phyloP scores from a whole-genome alignment of 2,329 filamentous ascomycete species.

The Phialocephala subalpina region DNA sequence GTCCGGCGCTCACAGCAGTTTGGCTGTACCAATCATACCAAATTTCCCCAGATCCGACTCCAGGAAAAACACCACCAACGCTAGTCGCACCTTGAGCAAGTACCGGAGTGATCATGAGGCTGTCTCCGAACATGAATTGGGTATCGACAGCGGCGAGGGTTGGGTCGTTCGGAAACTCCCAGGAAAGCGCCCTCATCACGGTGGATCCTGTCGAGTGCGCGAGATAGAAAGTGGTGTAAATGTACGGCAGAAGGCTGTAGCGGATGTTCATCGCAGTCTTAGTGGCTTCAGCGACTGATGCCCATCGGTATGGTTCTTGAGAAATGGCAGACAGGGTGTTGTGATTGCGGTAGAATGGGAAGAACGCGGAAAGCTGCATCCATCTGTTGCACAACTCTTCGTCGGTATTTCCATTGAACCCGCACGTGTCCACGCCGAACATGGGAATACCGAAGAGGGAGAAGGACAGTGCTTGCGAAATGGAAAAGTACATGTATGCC shows the following conservation, averaged over 20 bases:
- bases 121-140: slow-evolving; percentile 76
- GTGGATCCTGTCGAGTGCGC: slow-evolving; percentile 72
- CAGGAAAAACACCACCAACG: slow-evolving; percentile 75
- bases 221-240: slow-evolving; percentile 76
- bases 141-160: slow-evolving; percentile 70
- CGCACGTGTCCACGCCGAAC: slow-evolving; percentile 76
- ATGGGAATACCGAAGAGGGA: slow-evolving; percentile 79
- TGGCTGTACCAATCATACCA: slow-evolving; percentile 88
- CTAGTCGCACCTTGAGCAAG: slow-evolving; percentile 67
- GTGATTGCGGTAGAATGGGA: slow-evolving; percentile 82
- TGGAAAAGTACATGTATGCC: slow-evolving; percentile 78
- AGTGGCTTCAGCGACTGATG: slow-evolving; percentile 69
- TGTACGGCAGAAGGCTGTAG: slow-evolving; percentile 75
- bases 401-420: slow-evolving; percentile 72
- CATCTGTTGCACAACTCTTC: slow-evolving; percentile 77
- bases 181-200: slow-evolving; percentile 76
- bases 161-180: slow-evolving; percentile 79
- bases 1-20: slow-evolving; percentile 56
- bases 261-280: slow-evolving; percentile 73
- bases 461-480: slow-evolving; percentile 80
- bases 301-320: slow-evolving; percentile 79
- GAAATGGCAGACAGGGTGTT: slow-evolving; percentile 66
- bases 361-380: slow-evolving; percentile 78
- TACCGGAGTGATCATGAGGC: slow-evolving; percentile 72
- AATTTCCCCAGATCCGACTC: slow-evolving; percentile 62